Evolutionary conservation across 192 early-diverging fungal genomes (phyloP).

Genomic region (Dimargaris cristalligena): DNA sequence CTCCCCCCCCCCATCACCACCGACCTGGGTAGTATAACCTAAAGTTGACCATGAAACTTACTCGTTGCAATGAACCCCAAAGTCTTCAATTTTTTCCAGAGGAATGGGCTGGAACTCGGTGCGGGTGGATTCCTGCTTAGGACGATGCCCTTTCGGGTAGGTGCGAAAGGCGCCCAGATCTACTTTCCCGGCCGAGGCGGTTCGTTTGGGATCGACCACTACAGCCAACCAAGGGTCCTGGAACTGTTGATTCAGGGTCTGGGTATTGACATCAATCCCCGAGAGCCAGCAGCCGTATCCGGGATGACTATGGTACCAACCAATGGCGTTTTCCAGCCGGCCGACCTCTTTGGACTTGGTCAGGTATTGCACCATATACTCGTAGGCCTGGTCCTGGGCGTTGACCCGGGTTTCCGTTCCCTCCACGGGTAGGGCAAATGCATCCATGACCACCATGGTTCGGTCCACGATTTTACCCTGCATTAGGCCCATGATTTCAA

Average conservation of each 20-base stretch:
- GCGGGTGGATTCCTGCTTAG: constrained; percentile 3
- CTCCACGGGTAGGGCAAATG: constrained; percentile 94
- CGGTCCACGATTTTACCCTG: constrained; percentile 80
- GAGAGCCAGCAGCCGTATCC: constrained; percentile 99
- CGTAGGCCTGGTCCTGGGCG: constrained; percentile 80
- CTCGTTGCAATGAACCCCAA: constrained; percentile 81
- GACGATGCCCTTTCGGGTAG: constrained; percentile 53
- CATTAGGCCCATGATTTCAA: constrained; percentile 98
- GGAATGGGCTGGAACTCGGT: constrained; percentile 40
- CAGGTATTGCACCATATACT: constrained; percentile 94
- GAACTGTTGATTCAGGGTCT: constrained; percentile 86
- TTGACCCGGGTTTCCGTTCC: constrained; percentile 96
- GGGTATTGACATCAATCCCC: constrained; percentile 93
- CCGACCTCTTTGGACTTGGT: constrained; percentile 73
- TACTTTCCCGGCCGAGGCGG: constrained; percentile 89
- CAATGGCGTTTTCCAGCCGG: constrained; percentile 78
- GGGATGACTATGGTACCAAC: constrained; percentile 98
- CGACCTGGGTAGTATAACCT: not conserved
- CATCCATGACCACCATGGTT: constrained; percentile 90
- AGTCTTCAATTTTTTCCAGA: constrained; percentile 91
- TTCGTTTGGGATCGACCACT: constrained; percentile 95
- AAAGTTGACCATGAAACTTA: too few species aligned
- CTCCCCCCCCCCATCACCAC: not conserved
- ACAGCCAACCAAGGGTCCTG: constrained; percentile 91
- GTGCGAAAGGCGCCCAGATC: constrained; percentile 98